Percentiles rank a stretch among this genome's conserved stretches.
phyloP scores from a whole-genome alignment of 2,329 filamentous ascomycete genomes.

The Talaromyces pinophilus region DNA sequence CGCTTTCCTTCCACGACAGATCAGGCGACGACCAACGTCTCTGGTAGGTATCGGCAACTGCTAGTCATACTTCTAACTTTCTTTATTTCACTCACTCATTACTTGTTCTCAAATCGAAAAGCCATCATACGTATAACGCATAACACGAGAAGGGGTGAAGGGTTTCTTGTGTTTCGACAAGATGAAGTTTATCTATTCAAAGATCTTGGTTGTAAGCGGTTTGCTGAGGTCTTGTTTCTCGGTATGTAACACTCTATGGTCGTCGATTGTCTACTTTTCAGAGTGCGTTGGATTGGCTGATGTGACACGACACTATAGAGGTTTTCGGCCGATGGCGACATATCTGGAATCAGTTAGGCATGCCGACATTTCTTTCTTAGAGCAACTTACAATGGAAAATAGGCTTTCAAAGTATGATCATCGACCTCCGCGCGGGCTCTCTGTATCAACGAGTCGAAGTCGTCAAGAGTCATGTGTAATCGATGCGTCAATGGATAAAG shows the following conservation, averaged over 20 bases:
- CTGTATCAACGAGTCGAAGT: conserved; percentile 41
- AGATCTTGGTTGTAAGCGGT: background rate
- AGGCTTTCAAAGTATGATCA: conserved; percentile 43
- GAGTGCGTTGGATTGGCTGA: background rate
- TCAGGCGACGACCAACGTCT: conserved; percentile 14
- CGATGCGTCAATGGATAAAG: conserved; percentile 49
- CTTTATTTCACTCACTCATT: background rate
- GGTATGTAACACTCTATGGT: background rate
- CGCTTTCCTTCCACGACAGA: conserved; percentile 10
- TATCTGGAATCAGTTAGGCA: conserved; percentile 38
- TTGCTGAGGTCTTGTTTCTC: background rate
- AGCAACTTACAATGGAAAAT: conserved; percentile 47
- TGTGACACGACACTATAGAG: conserved; percentile 23
- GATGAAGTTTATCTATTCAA: conserved; percentile 1
- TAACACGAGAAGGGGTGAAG: background rate
- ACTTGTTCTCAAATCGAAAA: background rate
- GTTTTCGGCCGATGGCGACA: conserved; percentile 46
- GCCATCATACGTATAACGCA: conserved; percentile 3
- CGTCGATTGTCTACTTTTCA: background rate
- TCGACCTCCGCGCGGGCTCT: conserved; percentile 43
- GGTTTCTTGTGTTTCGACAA: background rate
- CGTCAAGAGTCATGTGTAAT: conserved; percentile 43
- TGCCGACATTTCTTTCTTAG: background rate
- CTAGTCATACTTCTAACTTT: background rate
- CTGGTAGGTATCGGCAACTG: background rate